Conservation (phyloP, 768 basidiomycete species). For the Phanerochaete carnosa region DNA sequence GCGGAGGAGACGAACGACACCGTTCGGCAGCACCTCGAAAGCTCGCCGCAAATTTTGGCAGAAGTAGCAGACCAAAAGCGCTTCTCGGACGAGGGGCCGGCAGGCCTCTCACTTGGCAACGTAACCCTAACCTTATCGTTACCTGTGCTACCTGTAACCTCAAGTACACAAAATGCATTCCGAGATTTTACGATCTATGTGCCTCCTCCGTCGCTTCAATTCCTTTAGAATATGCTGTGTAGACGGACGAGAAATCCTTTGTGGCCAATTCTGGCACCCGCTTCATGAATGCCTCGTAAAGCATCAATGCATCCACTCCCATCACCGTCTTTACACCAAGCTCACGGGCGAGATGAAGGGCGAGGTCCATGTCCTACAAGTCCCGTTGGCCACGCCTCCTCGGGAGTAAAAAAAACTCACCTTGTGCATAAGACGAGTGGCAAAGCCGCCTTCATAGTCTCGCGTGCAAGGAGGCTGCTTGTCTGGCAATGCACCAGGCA, state of each 20-base stretch:
- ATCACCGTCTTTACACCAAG: conserved; percentile 48
- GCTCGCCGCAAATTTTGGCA: conserved; percentile 7
- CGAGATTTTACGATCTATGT: background rate
- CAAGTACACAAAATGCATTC: too few species aligned
- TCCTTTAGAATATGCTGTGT: conserved; percentile 28
- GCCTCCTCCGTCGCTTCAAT: too few species aligned
- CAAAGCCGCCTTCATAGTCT: conserved; percentile 84
- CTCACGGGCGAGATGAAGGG: conserved; percentile 35
- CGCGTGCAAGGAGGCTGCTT: conserved; percentile 81
- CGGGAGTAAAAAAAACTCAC: conserved; percentile 29
- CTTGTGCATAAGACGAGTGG: conserved; percentile 81
- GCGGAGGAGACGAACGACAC: conserved; percentile 1
- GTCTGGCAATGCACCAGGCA: conserved; percentile 65
- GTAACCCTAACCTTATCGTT: conserved; percentile 1
- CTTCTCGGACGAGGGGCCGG: background rate
- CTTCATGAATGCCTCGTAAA: conserved; percentile 58
- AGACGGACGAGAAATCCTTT: conserved; percentile 84
- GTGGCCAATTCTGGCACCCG: conserved; percentile 55
- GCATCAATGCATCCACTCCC: conserved; percentile 55
- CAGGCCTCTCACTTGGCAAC: background rate
- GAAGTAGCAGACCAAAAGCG: background rate
- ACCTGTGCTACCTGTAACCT: too few species aligned
- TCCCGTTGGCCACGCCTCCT: background rate
- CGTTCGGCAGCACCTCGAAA: background rate
- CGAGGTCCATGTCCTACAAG: conserved; percentile 82